Conservation (phyloP, 192 early-diverging fungal species). For the Coemansia guatemalensis region DNA sequence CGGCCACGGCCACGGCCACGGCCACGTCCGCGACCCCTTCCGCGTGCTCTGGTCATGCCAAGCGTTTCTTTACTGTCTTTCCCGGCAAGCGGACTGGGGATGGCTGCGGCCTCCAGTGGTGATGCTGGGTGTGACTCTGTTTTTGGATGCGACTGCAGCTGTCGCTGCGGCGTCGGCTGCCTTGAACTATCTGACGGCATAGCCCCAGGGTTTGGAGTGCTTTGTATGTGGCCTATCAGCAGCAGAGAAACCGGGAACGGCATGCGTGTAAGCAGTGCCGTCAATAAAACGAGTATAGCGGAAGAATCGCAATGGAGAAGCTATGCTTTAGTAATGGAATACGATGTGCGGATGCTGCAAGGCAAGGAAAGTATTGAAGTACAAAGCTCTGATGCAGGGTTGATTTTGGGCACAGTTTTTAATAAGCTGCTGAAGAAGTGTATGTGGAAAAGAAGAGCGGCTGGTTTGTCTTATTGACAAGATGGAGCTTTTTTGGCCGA, state of each 20-base stretch:
- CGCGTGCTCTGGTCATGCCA: not conserved
- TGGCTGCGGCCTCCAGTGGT: not conserved
- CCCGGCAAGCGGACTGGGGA: not conserved
- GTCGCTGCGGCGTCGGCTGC: slow-evolving; percentile 2
- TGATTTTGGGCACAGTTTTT: not conserved
- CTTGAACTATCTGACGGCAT: slow-evolving; percentile 3
- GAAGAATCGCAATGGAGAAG: slow-evolving; percentile 1
- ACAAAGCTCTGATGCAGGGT: not conserved
- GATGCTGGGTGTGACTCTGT: slow-evolving; percentile 3
- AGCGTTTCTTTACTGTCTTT: slow-evolving; percentile 3
- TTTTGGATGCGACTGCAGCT: slow-evolving; percentile 4
- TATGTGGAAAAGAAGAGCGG: not conserved
- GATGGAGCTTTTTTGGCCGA: not conserved
- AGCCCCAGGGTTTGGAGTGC: slow-evolving; percentile 11
- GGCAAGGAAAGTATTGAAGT: not conserved
- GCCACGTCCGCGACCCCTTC: slow-evolving; percentile 19
- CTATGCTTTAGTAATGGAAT: not conserved
- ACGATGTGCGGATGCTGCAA: not conserved
- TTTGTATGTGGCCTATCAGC: slow-evolving; percentile 22
- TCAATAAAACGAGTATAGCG: slow-evolving; percentile 2
- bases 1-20: too few relatives aligned
- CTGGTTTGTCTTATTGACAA: not conserved
- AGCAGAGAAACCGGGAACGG: slow-evolving; percentile 31
- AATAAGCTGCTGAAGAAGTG: not conserved
- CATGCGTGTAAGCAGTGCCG: slow-evolving; percentile 11